These are phyloP conservation scores for Suillus alpinus DNA, from an alignment of 768 basidiomycete genomes.

Conservation along the genomic window DNA sequence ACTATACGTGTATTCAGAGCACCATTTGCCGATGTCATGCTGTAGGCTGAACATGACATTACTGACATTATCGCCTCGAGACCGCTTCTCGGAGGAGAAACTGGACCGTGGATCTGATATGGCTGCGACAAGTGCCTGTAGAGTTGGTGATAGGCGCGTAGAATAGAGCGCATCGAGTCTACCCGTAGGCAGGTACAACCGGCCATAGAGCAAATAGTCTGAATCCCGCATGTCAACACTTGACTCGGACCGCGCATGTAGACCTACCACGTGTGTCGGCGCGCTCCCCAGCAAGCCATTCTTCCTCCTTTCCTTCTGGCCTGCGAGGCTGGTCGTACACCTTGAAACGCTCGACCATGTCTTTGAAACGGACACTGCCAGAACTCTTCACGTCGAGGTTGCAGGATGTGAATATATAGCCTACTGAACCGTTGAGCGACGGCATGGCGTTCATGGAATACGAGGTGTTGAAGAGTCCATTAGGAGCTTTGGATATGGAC, in stretches of 20 bases:
- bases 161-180: slow-evolving; percentile 89
- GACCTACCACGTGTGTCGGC: slow-evolving; percentile 71
- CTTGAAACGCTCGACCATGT: slow-evolving; percentile 86
- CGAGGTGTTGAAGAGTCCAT: slow-evolving; percentile 83
- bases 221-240: slow-evolving; percentile 21
- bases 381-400: slow-evolving; percentile 71
- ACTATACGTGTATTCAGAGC: slow-evolving; percentile 92
- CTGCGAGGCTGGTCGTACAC: slow-evolving; percentile 77
- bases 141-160: slow-evolving; percentile 70
- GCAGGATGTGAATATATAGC: slow-evolving; percentile 91
- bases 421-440: slow-evolving; percentile 87
- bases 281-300: slow-evolving; percentile 77
- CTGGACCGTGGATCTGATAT: slow-evolving; percentile 76
- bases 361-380: slow-evolving; percentile 74
- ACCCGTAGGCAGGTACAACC: slow-evolving; percentile 85
- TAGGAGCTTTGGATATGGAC: slow-evolving; percentile 85
- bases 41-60: slow-evolving; percentile 84
- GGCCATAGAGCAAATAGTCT: slow-evolving; percentile 95
- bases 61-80: slow-evolving; percentile 48
- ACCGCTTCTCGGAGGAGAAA: slow-evolving; percentile 37
- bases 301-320: slow-evolving; percentile 77
- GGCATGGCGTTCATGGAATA: slow-evolving; percentile 94
- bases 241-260: background rate
- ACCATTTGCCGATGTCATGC: slow-evolving; percentile 91
- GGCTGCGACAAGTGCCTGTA: slow-evolving; percentile 81